phyloP scores from a whole-genome alignment of 2,329 filamentous ascomycete genomes.

The Clonostachys rosea region DNA sequence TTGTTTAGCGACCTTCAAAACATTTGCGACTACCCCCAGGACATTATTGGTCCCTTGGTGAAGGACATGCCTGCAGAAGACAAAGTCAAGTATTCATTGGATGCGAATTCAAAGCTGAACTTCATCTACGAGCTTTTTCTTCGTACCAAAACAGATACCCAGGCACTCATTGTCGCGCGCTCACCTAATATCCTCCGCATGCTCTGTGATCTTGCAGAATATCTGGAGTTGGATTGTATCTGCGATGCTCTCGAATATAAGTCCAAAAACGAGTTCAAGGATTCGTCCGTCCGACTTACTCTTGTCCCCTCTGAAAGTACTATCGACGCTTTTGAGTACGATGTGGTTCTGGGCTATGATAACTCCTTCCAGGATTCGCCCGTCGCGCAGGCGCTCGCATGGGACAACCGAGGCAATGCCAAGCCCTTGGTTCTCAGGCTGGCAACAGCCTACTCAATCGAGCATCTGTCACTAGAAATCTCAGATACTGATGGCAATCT shows the following conservation, averaged over 20 bases:
- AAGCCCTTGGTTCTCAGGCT: slow-evolving; percentile 42
- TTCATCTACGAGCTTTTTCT: slow-evolving; percentile 54
- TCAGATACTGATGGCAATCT: slow-evolving; percentile 23
- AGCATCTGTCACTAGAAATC: slow-evolving; percentile 48
- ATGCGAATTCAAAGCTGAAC: slow-evolving; percentile 55
- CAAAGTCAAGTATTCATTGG: slow-evolving; percentile 46
- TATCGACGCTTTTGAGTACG: slow-evolving; percentile 33
- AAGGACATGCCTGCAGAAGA: slow-evolving; percentile 29
- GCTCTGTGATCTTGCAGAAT: slow-evolving; percentile 41
- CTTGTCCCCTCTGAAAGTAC: slow-evolving; percentile 8
- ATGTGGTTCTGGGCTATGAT: slow-evolving; percentile 51
- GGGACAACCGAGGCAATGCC: slow-evolving; percentile 12
- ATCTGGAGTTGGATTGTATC: slow-evolving; percentile 26
- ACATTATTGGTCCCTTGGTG: slow-evolving; percentile 37
- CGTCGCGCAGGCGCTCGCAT: slow-evolving; percentile 9
- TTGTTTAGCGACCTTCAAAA: slow-evolving; percentile 47
- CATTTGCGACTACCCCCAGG: slow-evolving; percentile 53
- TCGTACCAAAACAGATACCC: slow-evolving; percentile 34
- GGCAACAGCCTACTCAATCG: slow-evolving; percentile 45
- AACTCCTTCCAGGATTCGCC: slow-evolving; percentile 36
- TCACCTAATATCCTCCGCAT: slow-evolving; percentile 45
- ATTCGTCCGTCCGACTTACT: slow-evolving; percentile 26
- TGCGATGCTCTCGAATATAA: slow-evolving; percentile 18
- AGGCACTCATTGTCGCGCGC: slow-evolving; percentile 48
- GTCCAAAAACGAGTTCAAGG: slow-evolving; percentile 15